These are phyloP conservation scores for Hypoxylon fuscum DNA, from an alignment of 495 filamentous ascomycete genomes.

Conservation along the genomic window DNA sequence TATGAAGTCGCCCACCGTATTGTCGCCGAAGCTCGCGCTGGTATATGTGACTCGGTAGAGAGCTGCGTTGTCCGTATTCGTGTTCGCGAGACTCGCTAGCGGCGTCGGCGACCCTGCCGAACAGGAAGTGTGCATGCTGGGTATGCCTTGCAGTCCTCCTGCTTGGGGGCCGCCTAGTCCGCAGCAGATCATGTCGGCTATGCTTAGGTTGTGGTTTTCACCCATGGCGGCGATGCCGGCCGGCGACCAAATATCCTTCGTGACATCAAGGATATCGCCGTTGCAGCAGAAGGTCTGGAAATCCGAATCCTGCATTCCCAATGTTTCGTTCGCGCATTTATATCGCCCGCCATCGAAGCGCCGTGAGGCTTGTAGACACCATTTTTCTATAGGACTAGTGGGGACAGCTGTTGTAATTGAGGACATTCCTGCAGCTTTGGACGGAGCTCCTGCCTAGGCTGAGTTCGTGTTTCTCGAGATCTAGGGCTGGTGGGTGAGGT, in stretches of 20 bases:
- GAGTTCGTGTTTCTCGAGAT: too few relatives aligned
- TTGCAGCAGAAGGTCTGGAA: slow-evolving; percentile 40
- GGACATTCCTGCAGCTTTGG: too few relatives aligned
- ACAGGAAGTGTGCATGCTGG: slow-evolving; percentile 12
- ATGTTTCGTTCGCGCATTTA: slow-evolving; percentile 18
- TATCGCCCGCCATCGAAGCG: slow-evolving; percentile 6
- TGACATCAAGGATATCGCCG: slow-evolving; percentile 26
- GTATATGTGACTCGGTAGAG: slow-evolving; percentile 27
- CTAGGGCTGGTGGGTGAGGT: too few relatives aligned
- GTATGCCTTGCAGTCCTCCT: slow-evolving; percentile 2
- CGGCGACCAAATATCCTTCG: slow-evolving; percentile 21
- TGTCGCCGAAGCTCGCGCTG: slow-evolving; percentile 17
- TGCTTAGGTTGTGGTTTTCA: slow-evolving; percentile 11
- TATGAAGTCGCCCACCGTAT: slow-evolving; percentile 17
- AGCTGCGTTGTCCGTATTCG: slow-evolving; percentile 28
- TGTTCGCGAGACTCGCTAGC: slow-evolving; percentile 23
- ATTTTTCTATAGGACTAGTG: slow-evolving; percentile 15
- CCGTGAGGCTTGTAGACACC: slow-evolving; percentile 1
- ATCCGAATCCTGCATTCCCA: slow-evolving; percentile 8
- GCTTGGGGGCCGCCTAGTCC: slow-evolving; percentile 7
- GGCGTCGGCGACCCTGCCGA: slow-evolving; percentile 22
- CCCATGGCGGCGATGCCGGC: background rate
- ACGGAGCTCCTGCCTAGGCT: too few relatives aligned
- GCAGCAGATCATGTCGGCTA: slow-evolving; percentile 33
- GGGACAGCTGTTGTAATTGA: slow-evolving; percentile 32